Conservation (phyloP, 352 stramenopile species). For the Aphanomyces euteiches region DNA sequence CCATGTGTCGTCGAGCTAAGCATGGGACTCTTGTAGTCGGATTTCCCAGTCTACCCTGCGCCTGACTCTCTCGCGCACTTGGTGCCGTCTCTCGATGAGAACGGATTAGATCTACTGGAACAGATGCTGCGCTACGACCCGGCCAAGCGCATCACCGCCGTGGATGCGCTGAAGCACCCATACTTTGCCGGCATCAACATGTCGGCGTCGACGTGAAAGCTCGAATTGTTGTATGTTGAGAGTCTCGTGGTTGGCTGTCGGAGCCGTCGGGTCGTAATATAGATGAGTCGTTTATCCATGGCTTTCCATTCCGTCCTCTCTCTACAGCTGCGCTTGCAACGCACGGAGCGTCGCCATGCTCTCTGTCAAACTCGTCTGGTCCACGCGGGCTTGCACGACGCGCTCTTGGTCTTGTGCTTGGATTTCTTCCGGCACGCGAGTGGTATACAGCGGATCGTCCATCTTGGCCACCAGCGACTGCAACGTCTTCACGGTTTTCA, state of each 20-base stretch:
- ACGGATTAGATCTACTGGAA: conserved; percentile 90
- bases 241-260: too few species aligned
- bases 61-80: conserved; percentile 85
- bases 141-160: conserved; percentile 89
- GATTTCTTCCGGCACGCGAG: conserved; percentile 65
- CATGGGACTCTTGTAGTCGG: conserved; percentile 42
- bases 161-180: conserved; percentile 93
- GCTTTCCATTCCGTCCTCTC: too few species aligned
- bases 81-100: conserved; percentile 86
- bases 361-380: conserved; percentile 11
- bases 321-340: conserved; percentile 5
- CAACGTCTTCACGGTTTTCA: conserved; percentile 51
- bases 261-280: too few species aligned
- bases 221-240: too few species aligned
- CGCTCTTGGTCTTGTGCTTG: conserved; percentile 47
- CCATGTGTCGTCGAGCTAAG: background rate
- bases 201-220: background rate
- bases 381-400: conserved; percentile 37
- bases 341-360: conserved; percentile 10
- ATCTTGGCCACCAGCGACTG: conserved; percentile 47
- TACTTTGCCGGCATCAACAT: conserved; percentile 92
- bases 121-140: conserved; percentile 88
- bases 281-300: too few species aligned
- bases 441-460: conserved; percentile 45
- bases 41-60: conserved; percentile 90